Percentiles rank a stretch among this genome's conserved stretches.
phyloP scores from a whole-genome alignment of 129 eudicot species.

The Saussurea involucrata region DNA sequence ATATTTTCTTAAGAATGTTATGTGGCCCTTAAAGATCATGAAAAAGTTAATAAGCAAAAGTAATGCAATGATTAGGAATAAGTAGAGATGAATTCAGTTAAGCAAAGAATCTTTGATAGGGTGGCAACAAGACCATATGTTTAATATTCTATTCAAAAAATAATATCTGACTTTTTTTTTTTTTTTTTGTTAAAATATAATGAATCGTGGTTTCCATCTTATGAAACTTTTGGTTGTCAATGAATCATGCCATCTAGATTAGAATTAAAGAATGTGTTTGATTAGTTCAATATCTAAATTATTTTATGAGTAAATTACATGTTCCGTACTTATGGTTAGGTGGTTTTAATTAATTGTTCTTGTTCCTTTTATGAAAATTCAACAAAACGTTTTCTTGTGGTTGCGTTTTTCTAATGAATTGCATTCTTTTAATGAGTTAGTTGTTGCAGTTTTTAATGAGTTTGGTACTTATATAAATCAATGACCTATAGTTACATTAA shows the following conservation, averaged over 20 bases:
- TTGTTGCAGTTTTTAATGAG: too few relatives aligned
- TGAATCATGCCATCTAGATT: slow-evolving; percentile 1
- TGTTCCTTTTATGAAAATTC: too few relatives aligned
- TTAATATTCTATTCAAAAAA: background rate
- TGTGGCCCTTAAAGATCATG: background rate
- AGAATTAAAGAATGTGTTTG: background rate
- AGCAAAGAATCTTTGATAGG: slow-evolving; percentile 3
- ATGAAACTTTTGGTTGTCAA: slow-evolving; percentile 23
- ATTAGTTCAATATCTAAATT: background rate
- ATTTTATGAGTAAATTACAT: too few relatives aligned
- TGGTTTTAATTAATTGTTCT: too few relatives aligned
- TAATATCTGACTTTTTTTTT: slow-evolving; percentile 20
- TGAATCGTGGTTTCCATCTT: slow-evolving; percentile 19
- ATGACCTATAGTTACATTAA: too few relatives aligned
- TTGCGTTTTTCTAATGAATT: too few relatives aligned
- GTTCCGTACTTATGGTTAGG: too few relatives aligned
- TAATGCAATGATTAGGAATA: too few relatives aligned
- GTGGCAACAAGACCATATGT: slow-evolving; percentile 13
- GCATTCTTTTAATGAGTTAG: too few relatives aligned
- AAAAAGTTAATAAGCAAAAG: background rate
- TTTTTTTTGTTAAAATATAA: background rate
- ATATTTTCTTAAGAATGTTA: background rate
- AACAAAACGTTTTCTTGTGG: too few relatives aligned
- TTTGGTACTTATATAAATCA: too few relatives aligned
- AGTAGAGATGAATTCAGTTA: slow-evolving; percentile 4